Evolutionary conservation across 305 asterid species (phyloP).

Genomic region (Petunia hybrid): DNA sequence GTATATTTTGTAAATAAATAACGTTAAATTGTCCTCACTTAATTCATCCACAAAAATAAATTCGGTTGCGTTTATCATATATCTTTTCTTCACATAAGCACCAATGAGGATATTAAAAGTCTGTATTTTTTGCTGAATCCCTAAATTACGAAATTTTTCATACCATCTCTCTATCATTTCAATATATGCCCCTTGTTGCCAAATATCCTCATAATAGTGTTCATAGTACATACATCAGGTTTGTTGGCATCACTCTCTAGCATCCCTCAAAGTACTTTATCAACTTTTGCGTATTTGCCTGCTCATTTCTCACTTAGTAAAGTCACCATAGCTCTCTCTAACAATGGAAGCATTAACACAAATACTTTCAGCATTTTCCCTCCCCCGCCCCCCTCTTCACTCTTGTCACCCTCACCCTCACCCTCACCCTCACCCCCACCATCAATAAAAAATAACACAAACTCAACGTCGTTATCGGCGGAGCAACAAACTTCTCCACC

Average conservation of each 20-base stretch:
- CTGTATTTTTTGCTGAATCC: constrained; percentile 85
- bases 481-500: no score
- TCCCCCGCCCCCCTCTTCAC: no score
- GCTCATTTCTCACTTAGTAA: background rate
- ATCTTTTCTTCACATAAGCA: constrained; percentile 83
- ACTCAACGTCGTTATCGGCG: no score
- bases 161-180: constrained; percentile 94
- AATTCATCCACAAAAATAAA: no score
- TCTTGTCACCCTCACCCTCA: no score
- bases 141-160: constrained; percentile 75
- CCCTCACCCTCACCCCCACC: no score
- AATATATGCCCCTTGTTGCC: constrained; percentile 74
- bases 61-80: constrained; percentile 54
- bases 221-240: constrained; percentile 95
- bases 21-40: no score
- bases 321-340: no score
- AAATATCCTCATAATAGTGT: constrained; percentile 70
- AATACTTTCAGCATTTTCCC: no score
- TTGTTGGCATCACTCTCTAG: constrained; percentile 56
- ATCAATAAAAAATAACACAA: no score
- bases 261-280: constrained; percentile 73
- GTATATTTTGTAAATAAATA: no score
- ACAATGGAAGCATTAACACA: no score
- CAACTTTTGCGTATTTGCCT: constrained; percentile 64
- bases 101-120: constrained; percentile 85